Evolutionary conservation across 257 asterid genomes (phyloP).

Genomic region (Mitragyna speciosa): DNA sequence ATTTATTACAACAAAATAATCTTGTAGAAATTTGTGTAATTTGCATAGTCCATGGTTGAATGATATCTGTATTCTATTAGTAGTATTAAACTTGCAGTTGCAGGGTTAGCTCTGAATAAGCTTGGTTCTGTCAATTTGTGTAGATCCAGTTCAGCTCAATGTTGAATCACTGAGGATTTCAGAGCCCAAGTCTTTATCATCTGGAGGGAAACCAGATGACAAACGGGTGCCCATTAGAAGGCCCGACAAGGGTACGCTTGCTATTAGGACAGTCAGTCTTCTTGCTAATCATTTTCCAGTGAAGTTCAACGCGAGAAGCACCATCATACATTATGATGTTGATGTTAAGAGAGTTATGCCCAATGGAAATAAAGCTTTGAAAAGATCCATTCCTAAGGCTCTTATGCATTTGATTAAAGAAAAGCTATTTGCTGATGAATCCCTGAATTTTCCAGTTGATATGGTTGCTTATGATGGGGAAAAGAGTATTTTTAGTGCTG

Average conservation of each 20-base stretch:
- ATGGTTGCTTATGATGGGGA: constrained; percentile 62
- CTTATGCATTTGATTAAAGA: constrained; percentile 43
- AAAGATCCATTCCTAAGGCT: constrained; percentile 34
- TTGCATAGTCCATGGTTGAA: too few relatives aligned
- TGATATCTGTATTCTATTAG: background rate
- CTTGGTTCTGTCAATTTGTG: background rate
- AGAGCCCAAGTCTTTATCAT: constrained; percentile 12
- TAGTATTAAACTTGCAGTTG: too few relatives aligned
- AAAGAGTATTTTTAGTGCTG: constrained; percentile 61
- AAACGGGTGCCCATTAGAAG: constrained; percentile 44
- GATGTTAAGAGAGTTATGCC: constrained; percentile 39
- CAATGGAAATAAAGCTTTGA: constrained; percentile 23
- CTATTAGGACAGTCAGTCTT: constrained; percentile 35
- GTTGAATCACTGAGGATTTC: constrained; percentile 26
- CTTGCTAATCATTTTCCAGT: constrained; percentile 66
- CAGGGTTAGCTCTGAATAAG: background rate
- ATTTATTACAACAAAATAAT: too few relatives aligned
- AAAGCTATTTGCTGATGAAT: constrained; percentile 32
- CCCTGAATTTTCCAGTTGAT: too few relatives aligned
- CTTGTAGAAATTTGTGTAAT: too few relatives aligned
- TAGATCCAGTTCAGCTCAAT: constrained; percentile 28
- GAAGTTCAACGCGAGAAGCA: constrained; percentile 27
- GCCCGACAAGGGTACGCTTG: constrained; percentile 51
- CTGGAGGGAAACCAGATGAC: constrained; percentile 9
- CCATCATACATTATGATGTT: constrained; percentile 57